Conservation (phyloP, 768 basidiomycete genomes). For the Piloderma croceum region DNA sequence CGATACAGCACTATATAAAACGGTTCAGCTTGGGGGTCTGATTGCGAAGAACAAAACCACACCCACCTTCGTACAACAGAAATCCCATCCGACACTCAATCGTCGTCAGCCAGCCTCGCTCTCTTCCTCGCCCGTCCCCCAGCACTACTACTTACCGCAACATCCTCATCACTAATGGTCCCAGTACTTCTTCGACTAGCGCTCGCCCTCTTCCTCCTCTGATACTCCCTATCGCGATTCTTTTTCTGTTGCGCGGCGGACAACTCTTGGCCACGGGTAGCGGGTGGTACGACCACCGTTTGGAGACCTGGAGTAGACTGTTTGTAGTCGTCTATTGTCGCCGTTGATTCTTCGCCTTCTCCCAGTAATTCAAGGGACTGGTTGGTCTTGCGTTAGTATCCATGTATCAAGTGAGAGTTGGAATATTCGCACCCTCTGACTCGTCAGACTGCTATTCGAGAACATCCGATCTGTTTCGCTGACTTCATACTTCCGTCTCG, state of each 20-base stretch:
- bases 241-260: constrained; percentile 72
- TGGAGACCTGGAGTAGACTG: constrained; percentile 69
- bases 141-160: constrained; percentile 38
- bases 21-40: background rate
- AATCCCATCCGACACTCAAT: constrained; percentile 30
- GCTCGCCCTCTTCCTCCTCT: constrained; percentile 59
- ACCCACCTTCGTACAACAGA: background rate
- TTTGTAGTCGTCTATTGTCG: constrained; percentile 59
- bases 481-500: constrained; percentile 68
- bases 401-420: constrained; percentile 5
- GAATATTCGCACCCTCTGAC: constrained; percentile 51
- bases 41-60: background rate
- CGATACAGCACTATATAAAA: constrained; percentile 5
- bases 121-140: constrained; percentile 65
- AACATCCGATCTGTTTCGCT: constrained; percentile 76
- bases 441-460: constrained; percentile 74
- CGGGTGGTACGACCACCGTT: constrained; percentile 73
- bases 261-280: constrained; percentile 60
- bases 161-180: constrained; percentile 70
- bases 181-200: constrained; percentile 58
- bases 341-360: constrained; percentile 59
- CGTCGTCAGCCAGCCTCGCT: constrained; percentile 61
- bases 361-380: constrained; percentile 74
- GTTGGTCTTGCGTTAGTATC: constrained; percentile 4
- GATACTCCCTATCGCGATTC: constrained; percentile 75